Evolutionary conservation across 306 rosid species (phyloP).

Genomic region (Cicer cuneatum): DNA sequence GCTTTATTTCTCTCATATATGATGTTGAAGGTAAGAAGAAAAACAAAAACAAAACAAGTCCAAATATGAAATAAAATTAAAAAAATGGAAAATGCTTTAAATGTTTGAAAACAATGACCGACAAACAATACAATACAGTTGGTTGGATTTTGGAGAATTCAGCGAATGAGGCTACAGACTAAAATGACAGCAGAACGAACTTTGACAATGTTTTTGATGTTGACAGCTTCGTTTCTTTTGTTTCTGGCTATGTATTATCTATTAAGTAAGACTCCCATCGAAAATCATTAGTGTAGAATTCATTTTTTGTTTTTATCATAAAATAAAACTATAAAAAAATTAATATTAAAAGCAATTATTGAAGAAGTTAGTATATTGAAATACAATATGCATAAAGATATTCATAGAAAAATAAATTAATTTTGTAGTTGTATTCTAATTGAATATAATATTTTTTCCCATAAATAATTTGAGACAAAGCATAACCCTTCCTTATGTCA

Average conservation of each 20-base stretch:
- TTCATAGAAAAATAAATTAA: no score
- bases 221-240: conserved; percentile 42
- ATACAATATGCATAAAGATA: no score
- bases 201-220: conserved; percentile 30
- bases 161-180: conserved; percentile 47
- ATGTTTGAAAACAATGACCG: conserved; percentile 56
- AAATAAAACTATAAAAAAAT: no score
- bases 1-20: conserved; percentile 48
- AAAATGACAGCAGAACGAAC: conserved; percentile 73
- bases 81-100: not conserved
- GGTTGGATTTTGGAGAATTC: conserved; percentile 54
- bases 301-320: no score
- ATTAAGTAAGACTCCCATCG: no score
- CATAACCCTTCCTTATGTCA: no score
- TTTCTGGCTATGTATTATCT: not conserved
- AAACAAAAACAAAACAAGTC: not conserved
- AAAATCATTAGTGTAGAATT: no score
- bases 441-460: no score
- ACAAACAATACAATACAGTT: conserved; percentile 41
- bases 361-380: no score
- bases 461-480: no score
- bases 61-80: conserved; percentile 4
- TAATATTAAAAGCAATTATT: no score
- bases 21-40: not conserved
- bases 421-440: no score